Evolutionary conservation across 768 basidiomycete genomes (phyloP), one percentile per base, ranked within the genome.

Genomic region (Mrakia gelida): DNA sequence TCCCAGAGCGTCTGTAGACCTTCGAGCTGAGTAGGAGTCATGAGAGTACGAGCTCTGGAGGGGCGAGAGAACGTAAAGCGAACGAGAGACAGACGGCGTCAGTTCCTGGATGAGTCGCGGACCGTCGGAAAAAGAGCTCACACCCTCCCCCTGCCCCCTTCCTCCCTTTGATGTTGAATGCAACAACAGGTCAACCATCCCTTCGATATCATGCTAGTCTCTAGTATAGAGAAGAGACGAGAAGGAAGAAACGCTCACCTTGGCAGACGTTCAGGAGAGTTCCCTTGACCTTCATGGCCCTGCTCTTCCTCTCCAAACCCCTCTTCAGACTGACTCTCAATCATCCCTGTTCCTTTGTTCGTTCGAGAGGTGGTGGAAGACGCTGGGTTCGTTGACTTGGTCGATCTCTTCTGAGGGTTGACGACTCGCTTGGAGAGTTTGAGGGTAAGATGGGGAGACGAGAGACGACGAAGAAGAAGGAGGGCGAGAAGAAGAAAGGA

Each of bases 1-100:
- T 34, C 67, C 67, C 67, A 70, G 18, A 70, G 67, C 23, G 34
- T 38, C 26, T 70, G 67, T 9, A 70, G 38, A 43, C 67, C 67
- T 10, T 34, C 38, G 1, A 70, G 41, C 41, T 70, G 67, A 15
- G 26, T 13, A 41, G 67, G 38, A n/a, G 67, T 70, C 67, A 70
- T 70, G 34, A 70, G 34, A 32, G 67, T 70, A 0, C 67, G 67
- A 38, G 67, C 67, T 43, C 67, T 70, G 41, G 13, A 41, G 18
- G 18, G 45, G 45, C 7, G 41, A 41, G 32, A 38, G 18, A 16
- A 5, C 61, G 13, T 9, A 13, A 28, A 65, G 13, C 21, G 15
- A 21, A 21, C 5, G 32, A 38, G 32, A 21, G 32, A 34, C 63
- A 65, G 9, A 65, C 28, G 34, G 63, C 30, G 34, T 32, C 63